Conservation (phyloP, 2,329 filamentous ascomycete genomes). For the Microascus cirrosus region DNA sequence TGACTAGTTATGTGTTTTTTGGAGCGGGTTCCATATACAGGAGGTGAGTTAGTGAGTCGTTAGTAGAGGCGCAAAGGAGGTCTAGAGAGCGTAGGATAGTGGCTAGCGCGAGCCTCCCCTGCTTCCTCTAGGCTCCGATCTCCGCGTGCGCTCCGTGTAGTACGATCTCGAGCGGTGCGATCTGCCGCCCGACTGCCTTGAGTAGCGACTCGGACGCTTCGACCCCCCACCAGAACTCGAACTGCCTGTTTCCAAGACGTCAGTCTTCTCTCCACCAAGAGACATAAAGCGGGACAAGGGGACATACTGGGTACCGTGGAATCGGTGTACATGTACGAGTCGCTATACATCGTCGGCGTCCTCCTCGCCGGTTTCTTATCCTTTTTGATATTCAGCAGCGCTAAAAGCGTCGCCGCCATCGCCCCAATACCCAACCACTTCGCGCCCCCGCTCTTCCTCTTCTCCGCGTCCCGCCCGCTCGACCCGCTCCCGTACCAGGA, state of each 20-base stretch:
- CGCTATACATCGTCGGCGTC: slow-evolving; percentile 34
- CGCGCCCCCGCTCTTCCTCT: slow-evolving; percentile 38
- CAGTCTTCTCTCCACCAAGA: slow-evolving; percentile 4
- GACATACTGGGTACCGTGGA: slow-evolving; percentile 38
- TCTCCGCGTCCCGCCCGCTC: slow-evolving; percentile 30
- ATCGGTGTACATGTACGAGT: slow-evolving; percentile 36
- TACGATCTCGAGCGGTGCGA: slow-evolving; percentile 7
- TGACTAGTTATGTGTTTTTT: background rate
- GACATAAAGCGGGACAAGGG: slow-evolving; percentile 4
- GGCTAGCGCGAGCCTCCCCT: background rate
- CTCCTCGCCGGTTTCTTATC: slow-evolving; percentile 34
- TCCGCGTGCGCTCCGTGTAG: slow-evolving; percentile 4
- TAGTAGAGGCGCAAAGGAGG: background rate
- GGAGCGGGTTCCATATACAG: background rate
- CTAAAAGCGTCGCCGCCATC: slow-evolving; percentile 36
- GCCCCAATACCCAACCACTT: slow-evolving; percentile 43
- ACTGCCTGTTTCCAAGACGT: slow-evolving; percentile 8
- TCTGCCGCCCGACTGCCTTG: background rate
- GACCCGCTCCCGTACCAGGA: slow-evolving; percentile 46
- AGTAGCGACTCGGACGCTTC: background rate
- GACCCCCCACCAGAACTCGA: slow-evolving; percentile 11
- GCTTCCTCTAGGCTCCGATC: background rate
- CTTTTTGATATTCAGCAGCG: slow-evolving; percentile 43
- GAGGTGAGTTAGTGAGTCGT: background rate
- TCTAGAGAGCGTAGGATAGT: background rate